Conservation (phyloP, 306 rosid genomes). For the Benincasa hispida region DNA sequence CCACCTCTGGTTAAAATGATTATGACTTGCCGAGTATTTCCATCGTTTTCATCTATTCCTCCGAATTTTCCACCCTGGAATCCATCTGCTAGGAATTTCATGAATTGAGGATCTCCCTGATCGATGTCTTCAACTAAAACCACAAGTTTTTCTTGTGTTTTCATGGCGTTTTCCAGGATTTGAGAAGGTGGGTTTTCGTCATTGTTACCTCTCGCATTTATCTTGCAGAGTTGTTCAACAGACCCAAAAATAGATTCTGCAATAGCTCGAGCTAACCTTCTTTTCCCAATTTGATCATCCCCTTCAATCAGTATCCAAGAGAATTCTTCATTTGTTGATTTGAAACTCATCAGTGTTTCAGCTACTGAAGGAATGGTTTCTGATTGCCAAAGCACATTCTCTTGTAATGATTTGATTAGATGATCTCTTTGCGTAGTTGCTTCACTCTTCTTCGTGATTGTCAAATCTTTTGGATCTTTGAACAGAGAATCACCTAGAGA, state of each 20-base stretch:
- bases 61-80: constrained; percentile 44
- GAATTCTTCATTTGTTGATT: constrained; percentile 26
- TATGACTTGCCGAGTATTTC: constrained; percentile 25
- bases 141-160: constrained; percentile 43
- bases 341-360: constrained; percentile 43
- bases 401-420: constrained; percentile 55
- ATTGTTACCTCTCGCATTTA: constrained; percentile 34
- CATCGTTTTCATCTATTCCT: constrained; percentile 18
- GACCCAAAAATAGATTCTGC: constrained; percentile 73
- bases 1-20: constrained; percentile 44
- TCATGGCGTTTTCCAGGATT: constrained; percentile 31
- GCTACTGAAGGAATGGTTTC: constrained; percentile 60
- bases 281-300: constrained; percentile 55
- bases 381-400: constrained; percentile 92
- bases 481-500: constrained; percentile 63
- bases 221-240: constrained; percentile 29
- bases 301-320: constrained; percentile 72
- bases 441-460: constrained; percentile 28
- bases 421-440: constrained; percentile 33
- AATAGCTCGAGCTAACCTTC: constrained; percentile 55
- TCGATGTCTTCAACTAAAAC: constrained; percentile 56
- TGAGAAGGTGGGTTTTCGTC: constrained; percentile 20
- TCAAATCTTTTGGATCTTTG: constrained; percentile 30
- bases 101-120: constrained; percentile 51
- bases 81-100: constrained; percentile 45